Percentiles rank a stretch among this genome's conserved stretches.
Evolutionary conservation across 2,329 filamentous ascomycete species (phyloP).

Genomic region (Aspergillus sp.): DNA sequence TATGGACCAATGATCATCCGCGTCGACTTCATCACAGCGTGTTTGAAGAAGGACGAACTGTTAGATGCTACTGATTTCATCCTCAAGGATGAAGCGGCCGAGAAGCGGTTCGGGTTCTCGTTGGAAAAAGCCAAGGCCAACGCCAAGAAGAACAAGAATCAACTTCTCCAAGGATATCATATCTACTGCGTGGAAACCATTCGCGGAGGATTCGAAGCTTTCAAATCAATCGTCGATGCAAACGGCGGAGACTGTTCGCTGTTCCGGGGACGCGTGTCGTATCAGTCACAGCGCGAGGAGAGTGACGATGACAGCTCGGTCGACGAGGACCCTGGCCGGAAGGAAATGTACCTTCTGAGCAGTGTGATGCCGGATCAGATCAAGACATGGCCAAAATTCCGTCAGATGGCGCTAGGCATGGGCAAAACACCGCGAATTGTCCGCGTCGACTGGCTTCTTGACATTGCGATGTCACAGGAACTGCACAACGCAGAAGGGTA

Average conservation of each 20-base stretch:
- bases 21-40: slow-evolving; percentile 74
- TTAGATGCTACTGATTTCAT: slow-evolving; percentile 64
- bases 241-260: slow-evolving; percentile 82
- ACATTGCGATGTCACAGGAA: slow-evolving; percentile 84
- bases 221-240: slow-evolving; percentile 77
- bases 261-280: slow-evolving; percentile 71
- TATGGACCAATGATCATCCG: slow-evolving; percentile 74
- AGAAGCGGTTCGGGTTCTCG: slow-evolving; percentile 67
- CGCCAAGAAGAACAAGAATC: slow-evolving; percentile 72
- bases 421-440: slow-evolving; percentile 81
- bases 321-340: slow-evolving; percentile 59
- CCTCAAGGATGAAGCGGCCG: slow-evolving; percentile 69
- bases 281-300: slow-evolving; percentile 57
- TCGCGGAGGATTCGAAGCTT: slow-evolving; percentile 77
- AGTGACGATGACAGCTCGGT: slow-evolving; percentile 48
- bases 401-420: slow-evolving; percentile 71
- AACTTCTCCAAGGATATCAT: slow-evolving; percentile 69
- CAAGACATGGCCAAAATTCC: slow-evolving; percentile 75
- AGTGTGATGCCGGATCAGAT: slow-evolving; percentile 65
- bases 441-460: slow-evolving; percentile 82
- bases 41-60: slow-evolving; percentile 65
- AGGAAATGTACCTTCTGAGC: slow-evolving; percentile 80
- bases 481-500: slow-evolving; percentile 66
- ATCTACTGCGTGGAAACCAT: slow-evolving; percentile 84
- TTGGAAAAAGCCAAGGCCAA: slow-evolving; percentile 66